Conservation (phyloP, 805 yeast genomes). For the Osmozyma mogii region DNA sequence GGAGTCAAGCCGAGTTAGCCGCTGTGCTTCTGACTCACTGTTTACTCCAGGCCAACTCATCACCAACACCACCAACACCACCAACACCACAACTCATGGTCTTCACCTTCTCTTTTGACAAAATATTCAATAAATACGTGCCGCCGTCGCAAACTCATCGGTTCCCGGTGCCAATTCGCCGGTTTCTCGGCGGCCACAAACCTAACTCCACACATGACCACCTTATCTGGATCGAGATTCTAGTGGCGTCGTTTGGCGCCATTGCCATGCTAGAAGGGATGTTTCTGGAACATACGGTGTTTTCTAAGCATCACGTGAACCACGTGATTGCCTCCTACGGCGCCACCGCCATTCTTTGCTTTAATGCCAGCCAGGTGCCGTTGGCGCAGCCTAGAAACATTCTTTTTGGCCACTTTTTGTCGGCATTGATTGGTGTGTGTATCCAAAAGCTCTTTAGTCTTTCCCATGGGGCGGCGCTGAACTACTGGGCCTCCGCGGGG, state of each 20-base stretch:
- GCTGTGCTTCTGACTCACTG: too few relatives aligned
- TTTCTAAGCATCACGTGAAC: slow-evolving; percentile 35
- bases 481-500: slow-evolving; percentile 53
- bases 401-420: slow-evolving; percentile 46
- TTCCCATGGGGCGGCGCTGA: slow-evolving; percentile 31
- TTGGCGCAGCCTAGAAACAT: slow-evolving; percentile 60
- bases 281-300: slow-evolving; percentile 32
- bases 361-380: slow-evolving; percentile 49
- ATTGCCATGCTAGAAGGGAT: slow-evolving; percentile 39
- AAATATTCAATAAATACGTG: too few relatives aligned
- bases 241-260: slow-evolving; percentile 41
- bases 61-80: too few relatives aligned
- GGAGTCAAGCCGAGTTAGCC: too few relatives aligned
- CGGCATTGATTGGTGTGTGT: slow-evolving; percentile 47
- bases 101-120: too few relatives aligned
- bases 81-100: too few relatives aligned
- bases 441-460: slow-evolving; percentile 47
- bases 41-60: too few relatives aligned
- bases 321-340: slow-evolving; percentile 50
- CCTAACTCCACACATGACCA: slow-evolving; percentile 28
- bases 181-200: slow-evolving; percentile 34
- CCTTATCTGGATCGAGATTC: slow-evolving; percentile 38
- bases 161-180: slow-evolving; percentile 26
- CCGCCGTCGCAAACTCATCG: slow-evolving; percentile 17
- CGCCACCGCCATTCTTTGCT: slow-evolving; percentile 54